Evolutionary conservation across 164 flowering plant species (phyloP).

Genomic region (Macadamia integrifolia): DNA sequence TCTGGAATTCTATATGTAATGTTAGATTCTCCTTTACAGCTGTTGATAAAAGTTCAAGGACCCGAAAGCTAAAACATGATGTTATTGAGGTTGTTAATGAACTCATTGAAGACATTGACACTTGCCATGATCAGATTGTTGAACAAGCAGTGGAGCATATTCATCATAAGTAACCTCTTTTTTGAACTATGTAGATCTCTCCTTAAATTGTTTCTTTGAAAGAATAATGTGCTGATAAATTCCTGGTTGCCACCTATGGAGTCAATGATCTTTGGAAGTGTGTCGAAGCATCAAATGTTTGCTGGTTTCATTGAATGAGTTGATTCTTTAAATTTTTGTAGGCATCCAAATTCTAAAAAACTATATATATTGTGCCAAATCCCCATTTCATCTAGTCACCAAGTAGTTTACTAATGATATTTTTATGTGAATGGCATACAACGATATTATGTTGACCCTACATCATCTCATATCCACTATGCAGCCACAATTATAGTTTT

Average conservation of each 20-base stretch:
- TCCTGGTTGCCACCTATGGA: not conserved
- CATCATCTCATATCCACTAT: too few species aligned
- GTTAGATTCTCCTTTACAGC: slow-evolving; percentile 39
- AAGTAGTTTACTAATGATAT: too few species aligned
- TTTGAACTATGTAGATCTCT: not conserved
- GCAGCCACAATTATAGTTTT: too few species aligned
- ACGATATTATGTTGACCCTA: too few species aligned
- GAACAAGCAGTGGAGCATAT: slow-evolving; percentile 99
- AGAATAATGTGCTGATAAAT: not conserved
- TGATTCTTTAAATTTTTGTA: too few species aligned
- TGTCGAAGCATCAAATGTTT: not conserved
- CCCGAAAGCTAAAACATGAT: slow-evolving; percentile 86
- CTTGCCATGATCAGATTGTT: slow-evolving; percentile 97
- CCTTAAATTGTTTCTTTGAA: not conserved
- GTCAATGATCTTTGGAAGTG: not conserved
- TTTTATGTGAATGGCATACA: too few species aligned
- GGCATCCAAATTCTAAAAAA: too few species aligned
- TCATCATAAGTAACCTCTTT: slow-evolving; percentile 76
- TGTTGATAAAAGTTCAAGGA: slow-evolving; percentile 77
- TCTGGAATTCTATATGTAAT: not conserved
- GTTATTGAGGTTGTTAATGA: slow-evolving; percentile 97
- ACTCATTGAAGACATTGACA: slow-evolving; percentile 75
- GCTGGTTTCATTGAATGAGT: too few species aligned
- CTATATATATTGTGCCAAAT: too few species aligned
- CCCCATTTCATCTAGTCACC: too few species aligned